phyloP scores from a whole-genome alignment of 2,329 filamentous ascomycete genomes.

The Epichloe baconii region DNA sequence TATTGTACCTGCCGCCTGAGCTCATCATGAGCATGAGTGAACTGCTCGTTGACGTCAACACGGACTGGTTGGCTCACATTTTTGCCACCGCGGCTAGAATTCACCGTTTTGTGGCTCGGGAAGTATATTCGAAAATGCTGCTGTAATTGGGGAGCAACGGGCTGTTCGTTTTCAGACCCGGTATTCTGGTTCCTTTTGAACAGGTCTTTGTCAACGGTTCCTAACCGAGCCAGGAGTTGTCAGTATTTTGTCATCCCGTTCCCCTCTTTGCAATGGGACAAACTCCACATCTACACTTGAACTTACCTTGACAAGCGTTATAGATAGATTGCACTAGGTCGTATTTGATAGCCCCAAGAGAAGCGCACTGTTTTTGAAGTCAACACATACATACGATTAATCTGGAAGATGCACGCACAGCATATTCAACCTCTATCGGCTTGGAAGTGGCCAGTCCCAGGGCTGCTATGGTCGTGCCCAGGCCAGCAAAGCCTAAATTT shows the following conservation, averaged over 20 bases:
- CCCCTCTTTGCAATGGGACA: neutral
- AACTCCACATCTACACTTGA: constrained; percentile 7
- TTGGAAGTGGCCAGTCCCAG: constrained; percentile 46
- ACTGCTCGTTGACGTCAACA: neutral
- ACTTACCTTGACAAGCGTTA: constrained; percentile 39
- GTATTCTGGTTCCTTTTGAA: neutral
- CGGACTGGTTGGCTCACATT: constrained; percentile 6
- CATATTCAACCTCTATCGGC: constrained; percentile 56
- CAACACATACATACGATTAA: neutral
- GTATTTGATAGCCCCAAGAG: constrained; percentile 62
- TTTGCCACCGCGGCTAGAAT: constrained; percentile 47
- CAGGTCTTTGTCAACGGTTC: neutral
- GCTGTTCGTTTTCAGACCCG: neutral
- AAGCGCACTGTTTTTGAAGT: constrained; percentile 47
- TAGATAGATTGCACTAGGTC: constrained; percentile 49
- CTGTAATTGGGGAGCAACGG: constrained; percentile 6
- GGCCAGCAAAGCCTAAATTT: constrained; percentile 53
- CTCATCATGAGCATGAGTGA: constrained; percentile 6
- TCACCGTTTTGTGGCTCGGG: constrained; percentile 59
- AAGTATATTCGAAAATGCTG: constrained; percentile 64
- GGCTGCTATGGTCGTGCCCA: constrained; percentile 51
- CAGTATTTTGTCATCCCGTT: constrained; percentile 1
- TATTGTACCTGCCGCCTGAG: constrained; percentile 65
- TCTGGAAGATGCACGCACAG: constrained; percentile 33
- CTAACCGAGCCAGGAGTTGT: neutral